phyloP scores from a whole-genome alignment of 2,329 filamentous ascomycete genomes.

The Penicillium sp. region DNA sequence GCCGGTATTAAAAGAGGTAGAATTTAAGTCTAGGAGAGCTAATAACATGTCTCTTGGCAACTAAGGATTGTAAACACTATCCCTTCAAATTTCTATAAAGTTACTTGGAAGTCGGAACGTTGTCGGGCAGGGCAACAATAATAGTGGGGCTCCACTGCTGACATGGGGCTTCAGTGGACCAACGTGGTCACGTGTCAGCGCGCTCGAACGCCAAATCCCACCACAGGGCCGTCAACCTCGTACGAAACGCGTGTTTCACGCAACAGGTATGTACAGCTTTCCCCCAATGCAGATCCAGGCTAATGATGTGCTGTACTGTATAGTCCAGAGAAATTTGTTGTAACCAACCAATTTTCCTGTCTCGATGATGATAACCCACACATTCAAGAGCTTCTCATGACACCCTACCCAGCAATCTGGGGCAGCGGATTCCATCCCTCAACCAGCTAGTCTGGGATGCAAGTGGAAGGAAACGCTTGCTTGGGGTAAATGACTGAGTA shows the following conservation, averaged over 20 bases:
- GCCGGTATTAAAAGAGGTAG: no score
- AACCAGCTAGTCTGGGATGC: conserved; percentile 11
- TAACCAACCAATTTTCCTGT: conserved; percentile 13
- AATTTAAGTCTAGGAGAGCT: no score
- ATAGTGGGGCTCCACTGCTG: not conserved
- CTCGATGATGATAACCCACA: conserved; percentile 43
- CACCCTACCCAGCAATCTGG: conserved; percentile 22
- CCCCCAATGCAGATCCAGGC: not conserved
- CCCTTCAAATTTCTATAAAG: not conserved
- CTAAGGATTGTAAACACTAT: no score
- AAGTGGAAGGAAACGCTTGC: conserved; percentile 39
- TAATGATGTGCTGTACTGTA: not conserved
- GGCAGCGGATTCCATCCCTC: conserved; percentile 40
- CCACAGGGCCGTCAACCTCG: not conserved
- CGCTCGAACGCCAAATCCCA: not conserved
- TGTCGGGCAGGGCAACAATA: no score
- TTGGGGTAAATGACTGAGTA: conserved; percentile 41
- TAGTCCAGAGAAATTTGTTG: not conserved
- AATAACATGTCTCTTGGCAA: not conserved
- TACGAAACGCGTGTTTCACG: not conserved
- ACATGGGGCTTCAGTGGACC: not conserved
- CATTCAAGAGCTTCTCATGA: conserved; percentile 39
- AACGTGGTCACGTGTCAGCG: not conserved
- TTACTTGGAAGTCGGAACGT: not conserved
- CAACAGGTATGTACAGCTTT: not conserved